These are phyloP conservation scores for Gyrodon lividus DNA, from an alignment of 768 basidiomycete species.

Conservation along the genomic window DNA sequence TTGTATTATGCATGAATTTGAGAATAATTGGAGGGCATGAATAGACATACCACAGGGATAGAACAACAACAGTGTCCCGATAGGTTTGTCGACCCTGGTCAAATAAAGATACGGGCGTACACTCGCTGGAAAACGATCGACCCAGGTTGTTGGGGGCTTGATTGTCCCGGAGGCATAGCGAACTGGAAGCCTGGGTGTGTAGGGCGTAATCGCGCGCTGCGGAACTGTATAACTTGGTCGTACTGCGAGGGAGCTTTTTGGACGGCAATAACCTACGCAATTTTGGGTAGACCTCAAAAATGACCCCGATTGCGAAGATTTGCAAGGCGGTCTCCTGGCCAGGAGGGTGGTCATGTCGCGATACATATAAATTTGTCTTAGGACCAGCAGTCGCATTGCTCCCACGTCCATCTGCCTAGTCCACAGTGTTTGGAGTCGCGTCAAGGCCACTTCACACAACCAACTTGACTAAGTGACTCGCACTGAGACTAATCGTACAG, in stretches of 20 bases:
- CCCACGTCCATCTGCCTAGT: too few relatives aligned
- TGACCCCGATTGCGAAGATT: background rate
- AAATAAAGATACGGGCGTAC: slow-evolving; percentile 80
- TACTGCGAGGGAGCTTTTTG: background rate
- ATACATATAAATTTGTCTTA: background rate
- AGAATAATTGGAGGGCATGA: background rate
- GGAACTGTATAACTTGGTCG: background rate
- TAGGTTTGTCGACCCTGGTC: slow-evolving; percentile 92
- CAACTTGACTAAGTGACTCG: slow-evolving; percentile 8
- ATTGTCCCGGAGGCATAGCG: slow-evolving; percentile 15
- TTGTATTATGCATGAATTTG: slow-evolving; percentile 31
- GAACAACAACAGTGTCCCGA: slow-evolving; percentile 86
- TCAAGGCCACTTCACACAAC: too few relatives aligned
- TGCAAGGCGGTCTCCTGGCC: slow-evolving; percentile 1
- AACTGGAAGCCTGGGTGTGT: slow-evolving; percentile 5
- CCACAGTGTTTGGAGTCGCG: too few relatives aligned
- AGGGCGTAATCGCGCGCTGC: background rate
- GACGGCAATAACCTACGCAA: background rate
- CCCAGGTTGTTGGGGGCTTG: slow-evolving; percentile 50
- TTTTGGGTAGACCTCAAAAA: background rate
- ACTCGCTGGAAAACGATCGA: slow-evolving; percentile 59
- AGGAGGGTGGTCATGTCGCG: slow-evolving; percentile 13
- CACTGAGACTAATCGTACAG: slow-evolving; percentile 20
- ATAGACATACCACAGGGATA: slow-evolving; percentile 84
- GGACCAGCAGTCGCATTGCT: background rate